A percentile compares a stretch with the other conserved stretches of the same genome.
Conservation (phyloP, 2,329 filamentous ascomycete genomes). For the Alternaria solani region DNA sequence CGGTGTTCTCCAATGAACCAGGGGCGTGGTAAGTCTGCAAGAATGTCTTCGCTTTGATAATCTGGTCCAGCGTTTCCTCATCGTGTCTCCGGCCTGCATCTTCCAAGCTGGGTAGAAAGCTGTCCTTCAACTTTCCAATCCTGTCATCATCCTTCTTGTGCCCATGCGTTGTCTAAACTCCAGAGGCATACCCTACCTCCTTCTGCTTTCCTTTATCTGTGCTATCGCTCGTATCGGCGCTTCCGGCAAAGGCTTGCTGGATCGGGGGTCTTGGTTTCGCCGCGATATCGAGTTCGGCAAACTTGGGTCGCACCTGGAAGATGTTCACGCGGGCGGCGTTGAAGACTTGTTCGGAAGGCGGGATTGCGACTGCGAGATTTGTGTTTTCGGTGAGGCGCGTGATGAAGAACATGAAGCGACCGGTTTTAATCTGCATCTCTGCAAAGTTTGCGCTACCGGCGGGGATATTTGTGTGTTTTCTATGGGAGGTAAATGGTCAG, state of each 20-base stretch:
- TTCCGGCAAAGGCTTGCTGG: constrained; percentile 48
- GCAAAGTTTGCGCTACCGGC: constrained; percentile 82
- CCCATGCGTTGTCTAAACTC: constrained; percentile 5
- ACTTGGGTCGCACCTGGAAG: constrained; percentile 82
- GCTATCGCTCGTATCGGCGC: constrained; percentile 37
- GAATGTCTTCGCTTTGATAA: background rate
- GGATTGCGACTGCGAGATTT: constrained; percentile 90
- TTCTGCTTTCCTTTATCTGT: constrained; percentile 31
- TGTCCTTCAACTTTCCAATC: background rate
- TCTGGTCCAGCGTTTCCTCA: constrained; percentile 2
- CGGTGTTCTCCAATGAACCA: background rate
- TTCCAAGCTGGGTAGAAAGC: background rate
- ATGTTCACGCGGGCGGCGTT: constrained; percentile 92
- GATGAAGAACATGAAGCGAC: constrained; percentile 90
- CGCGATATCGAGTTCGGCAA: constrained; percentile 68
- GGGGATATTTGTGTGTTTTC: constrained; percentile 80
- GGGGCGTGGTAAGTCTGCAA: background rate
- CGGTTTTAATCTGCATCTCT: constrained; percentile 80
- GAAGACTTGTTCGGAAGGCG: constrained; percentile 89
- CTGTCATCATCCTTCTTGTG: background rate
- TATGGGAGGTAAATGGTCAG: constrained; percentile 45
- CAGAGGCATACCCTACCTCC: constrained; percentile 19
- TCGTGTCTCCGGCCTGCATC: background rate
- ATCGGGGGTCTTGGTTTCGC: constrained; percentile 47
- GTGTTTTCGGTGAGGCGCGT: constrained; percentile 97